Evolutionary conservation across 129 eudicot species (phyloP).

Genomic region (Flaveria trinervia): DNA sequence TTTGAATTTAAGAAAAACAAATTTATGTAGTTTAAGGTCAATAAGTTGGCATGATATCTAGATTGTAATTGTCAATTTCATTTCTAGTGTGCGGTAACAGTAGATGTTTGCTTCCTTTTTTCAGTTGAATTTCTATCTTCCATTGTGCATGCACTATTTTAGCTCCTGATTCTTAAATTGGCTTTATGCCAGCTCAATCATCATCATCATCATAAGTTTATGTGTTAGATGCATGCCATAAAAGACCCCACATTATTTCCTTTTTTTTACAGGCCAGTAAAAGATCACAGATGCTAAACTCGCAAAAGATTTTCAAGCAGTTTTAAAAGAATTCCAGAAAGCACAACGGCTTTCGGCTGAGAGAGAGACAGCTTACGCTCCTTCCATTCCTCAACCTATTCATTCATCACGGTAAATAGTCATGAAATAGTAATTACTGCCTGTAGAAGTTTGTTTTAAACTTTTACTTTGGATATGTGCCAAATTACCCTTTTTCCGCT

Average conservation of each 20-base stretch:
- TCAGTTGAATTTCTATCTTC: neutral
- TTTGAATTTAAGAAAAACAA: neutral
- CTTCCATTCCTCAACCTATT: conserved; percentile 74
- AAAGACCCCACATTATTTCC: neutral
- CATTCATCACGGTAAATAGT: conserved; percentile 67
- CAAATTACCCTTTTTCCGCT: neutral
- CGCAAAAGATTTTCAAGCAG: conserved; percentile 92
- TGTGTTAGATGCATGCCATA: conserved; percentile 7
- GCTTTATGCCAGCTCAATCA: neutral
- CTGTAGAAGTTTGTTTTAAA: neutral
- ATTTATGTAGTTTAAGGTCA: neutral
- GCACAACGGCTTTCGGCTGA: conserved; percentile 89
- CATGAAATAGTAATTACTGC: conserved; percentile 19
- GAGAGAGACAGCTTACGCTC: conserved; percentile 85
- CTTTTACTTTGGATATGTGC: neutral
- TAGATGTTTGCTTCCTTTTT: conserved; percentile 7
- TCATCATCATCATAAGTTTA: neutral
- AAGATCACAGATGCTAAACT: conserved; percentile 91
- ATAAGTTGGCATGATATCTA: conserved; percentile 15
- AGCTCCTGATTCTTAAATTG: neutral
- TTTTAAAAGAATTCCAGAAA: conserved; percentile 83
- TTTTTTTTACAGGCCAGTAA: conserved; percentile 63
- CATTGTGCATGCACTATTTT: neutral
- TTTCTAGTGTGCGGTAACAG: neutral
- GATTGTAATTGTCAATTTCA: neutral